Evolutionary conservation across 257 asterid genomes (phyloP).

Genomic region (Vinca minor): DNA sequence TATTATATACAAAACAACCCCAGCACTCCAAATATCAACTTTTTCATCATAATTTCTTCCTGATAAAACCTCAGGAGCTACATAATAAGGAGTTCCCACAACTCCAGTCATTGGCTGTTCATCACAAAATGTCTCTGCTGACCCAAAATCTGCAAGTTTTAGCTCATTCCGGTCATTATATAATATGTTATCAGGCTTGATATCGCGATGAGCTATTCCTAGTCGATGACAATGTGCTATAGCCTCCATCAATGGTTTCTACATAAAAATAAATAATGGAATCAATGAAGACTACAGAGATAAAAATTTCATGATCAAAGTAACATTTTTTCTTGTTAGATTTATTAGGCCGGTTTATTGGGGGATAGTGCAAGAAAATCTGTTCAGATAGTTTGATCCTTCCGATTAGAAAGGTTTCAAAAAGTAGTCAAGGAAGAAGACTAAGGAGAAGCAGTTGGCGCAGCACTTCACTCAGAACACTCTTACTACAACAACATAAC

Average conservation of each 20-base stretch:
- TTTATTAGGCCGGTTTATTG: neutral
- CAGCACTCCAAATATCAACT: constrained; percentile 37
- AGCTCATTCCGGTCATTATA: constrained; percentile 43
- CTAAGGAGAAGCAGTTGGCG: too few species aligned
- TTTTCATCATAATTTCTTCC: constrained; percentile 24
- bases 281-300: neutral
- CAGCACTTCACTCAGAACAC: too few species aligned
- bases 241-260: constrained; percentile 77
- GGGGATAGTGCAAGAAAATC: neutral
- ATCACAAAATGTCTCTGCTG: constrained; percentile 47
- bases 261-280: neutral
- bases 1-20: constrained; percentile 30
- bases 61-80: constrained; percentile 30
- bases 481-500: too few species aligned
- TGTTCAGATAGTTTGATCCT: neutral
- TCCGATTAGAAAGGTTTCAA: too few species aligned
- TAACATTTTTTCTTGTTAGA: neutral
- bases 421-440: too few species aligned
- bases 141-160: constrained; percentile 74
- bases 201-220: constrained; percentile 69
- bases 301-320: neutral
- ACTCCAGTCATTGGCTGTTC: constrained; percentile 29
- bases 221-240: constrained; percentile 59
- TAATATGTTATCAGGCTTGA: constrained; percentile 70
- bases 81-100: constrained; percentile 37